phyloP scores from a whole-genome alignment of 202 grass and related monocot genomes.

The Schoenoplectus triqueter region DNA sequence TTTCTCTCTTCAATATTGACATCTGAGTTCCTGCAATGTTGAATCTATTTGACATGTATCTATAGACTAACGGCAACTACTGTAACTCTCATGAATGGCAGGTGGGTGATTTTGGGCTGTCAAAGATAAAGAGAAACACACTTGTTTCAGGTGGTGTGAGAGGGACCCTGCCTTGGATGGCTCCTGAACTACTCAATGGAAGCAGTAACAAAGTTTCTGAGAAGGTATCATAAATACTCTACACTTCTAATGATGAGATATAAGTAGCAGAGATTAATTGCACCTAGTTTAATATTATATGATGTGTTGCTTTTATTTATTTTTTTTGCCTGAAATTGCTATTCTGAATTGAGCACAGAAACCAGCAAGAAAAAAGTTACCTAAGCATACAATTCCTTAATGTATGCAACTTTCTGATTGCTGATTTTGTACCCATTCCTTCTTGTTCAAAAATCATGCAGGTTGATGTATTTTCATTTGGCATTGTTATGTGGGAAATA shows the following conservation, averaged over 20 bases:
- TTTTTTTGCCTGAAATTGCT: constrained; percentile 11
- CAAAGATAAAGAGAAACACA: constrained; percentile 96
- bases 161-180: constrained; percentile 96
- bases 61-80: not conserved
- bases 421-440: not conserved
- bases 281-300: not conserved
- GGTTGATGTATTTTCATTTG: constrained; percentile 98
- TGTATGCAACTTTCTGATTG: not conserved
- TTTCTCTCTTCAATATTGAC: not conserved
- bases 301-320: not conserved
- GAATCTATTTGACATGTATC: not conserved
- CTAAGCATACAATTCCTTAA: not conserved
- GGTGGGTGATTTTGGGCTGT: constrained; percentile 97
- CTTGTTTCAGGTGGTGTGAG: constrained; percentile 92
- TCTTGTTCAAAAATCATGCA: constrained; percentile 42
- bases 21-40: constrained; percentile 17
- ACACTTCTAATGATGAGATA: constrained; percentile 7
- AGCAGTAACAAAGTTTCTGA: constrained; percentile 97
- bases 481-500: constrained; percentile 98
- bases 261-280: not conserved
- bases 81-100: constrained; percentile 34
- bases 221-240: constrained; percentile 58
- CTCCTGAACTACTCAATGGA: constrained; percentile 87
- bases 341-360: constrained; percentile 6
- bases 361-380: not conserved